Base-by-base conservation (phyloP, 2,329 filamentous ascomycete genomes). In the Botrytis porri region DNA sequence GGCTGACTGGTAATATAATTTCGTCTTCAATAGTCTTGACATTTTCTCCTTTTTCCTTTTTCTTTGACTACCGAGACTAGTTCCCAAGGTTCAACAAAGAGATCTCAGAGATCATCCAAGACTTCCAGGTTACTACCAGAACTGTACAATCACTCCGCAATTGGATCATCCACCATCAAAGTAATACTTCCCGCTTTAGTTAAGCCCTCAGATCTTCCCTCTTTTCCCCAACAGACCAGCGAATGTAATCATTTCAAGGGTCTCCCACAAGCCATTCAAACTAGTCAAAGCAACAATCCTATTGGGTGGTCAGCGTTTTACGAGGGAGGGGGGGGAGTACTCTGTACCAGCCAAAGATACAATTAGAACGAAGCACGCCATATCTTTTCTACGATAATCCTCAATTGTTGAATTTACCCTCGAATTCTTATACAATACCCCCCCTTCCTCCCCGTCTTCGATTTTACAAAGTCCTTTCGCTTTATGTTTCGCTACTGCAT, bases 251-350 rank as follows among this genome's bases (percentile, higher is more conserved):
- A 41, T 39, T 61, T 39, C 57, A 45, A 71, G 32, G 69, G 59
- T 63, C 41, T 29, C 43, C 12, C 2, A 18, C 16, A 35, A n/a
- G 29, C 2, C 12, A n/a, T 45, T 51, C 69, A 20, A 9, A 61
- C 54, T 61, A 62, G 29, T 39, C 57, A 62, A 37, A 39, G 39
- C 66, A 69, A 62, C 39, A 37, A n/a, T 62, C 25, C 39, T 22
- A 70, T 70, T 70, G 67, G 67, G 22, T 62, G 54, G 64, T 20
- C 22, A 37, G 45, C 32, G 64, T 66, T 66, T 66, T 54, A 66
- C 64, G 32, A 66, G 64, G 64, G n/a, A 61, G 59, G 32, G 51
- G 16, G 18, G 51, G 25, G 51, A 12, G 18, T 51, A 25, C 22
- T 51, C 25, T 14, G n/a, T 32, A 18, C 6, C 37, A 32, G n/a